Evolutionary conservation across 2,329 filamentous ascomycete species (phyloP).

Genomic region (Tolypocladium paradoxum): DNA sequence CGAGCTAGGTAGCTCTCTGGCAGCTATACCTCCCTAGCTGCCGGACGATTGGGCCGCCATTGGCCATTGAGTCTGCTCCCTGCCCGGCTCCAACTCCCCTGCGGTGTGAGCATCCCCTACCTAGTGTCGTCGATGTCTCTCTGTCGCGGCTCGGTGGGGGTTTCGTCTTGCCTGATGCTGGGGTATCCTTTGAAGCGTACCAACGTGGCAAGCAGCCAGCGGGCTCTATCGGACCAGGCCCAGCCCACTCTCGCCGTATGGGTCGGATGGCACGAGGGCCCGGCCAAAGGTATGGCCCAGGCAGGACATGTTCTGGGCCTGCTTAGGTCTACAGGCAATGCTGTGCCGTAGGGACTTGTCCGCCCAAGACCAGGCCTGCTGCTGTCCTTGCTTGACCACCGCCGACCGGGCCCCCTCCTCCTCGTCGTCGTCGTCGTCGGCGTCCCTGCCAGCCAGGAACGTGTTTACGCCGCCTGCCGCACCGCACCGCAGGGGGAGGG

Average conservation of each 20-base stretch:
- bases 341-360: background rate
- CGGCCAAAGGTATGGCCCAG: background rate
- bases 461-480: constrained; percentile 9
- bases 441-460: constrained; percentile 10
- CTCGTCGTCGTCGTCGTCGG: background rate
- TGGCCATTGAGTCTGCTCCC: background rate
- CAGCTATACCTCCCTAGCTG: background rate
- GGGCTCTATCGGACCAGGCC: constrained; percentile 2
- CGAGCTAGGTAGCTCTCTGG: background rate
- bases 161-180: background rate
- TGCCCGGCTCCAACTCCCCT: background rate
- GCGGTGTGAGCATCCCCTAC: background rate
- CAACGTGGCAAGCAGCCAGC: constrained; percentile 23
- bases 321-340: background rate
- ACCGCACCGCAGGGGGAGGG: constrained; percentile 14
- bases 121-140: background rate
- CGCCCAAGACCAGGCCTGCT: background rate
- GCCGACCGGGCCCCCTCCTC: constrained; percentile 5
- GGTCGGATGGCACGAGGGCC: background rate
- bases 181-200: constrained; percentile 9
- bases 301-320: background rate
- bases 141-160: background rate
- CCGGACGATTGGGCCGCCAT: background rate
- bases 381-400: background rate
- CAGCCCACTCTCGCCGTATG: constrained; percentile 1